A percentile compares a stretch with the other conserved stretches of the same genome.
Evolutionary conservation across 805 yeast genomes (phyloP).

Genomic region (Myxozyma neotropica): DNA sequence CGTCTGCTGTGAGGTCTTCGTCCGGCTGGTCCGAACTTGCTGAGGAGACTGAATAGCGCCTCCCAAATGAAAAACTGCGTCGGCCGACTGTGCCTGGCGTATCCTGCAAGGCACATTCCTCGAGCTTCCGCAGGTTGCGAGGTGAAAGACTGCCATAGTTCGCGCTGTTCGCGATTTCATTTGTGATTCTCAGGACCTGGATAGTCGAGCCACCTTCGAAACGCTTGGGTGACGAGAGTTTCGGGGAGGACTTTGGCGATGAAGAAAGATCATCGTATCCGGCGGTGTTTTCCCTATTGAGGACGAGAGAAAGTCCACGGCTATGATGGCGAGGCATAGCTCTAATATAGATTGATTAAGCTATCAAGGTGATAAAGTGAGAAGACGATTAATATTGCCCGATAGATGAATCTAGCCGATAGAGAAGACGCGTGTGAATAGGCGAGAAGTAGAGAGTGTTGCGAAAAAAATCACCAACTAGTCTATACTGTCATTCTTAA

Average conservation of each 20-base stretch:
- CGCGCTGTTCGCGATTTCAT: neutral
- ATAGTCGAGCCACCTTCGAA: slow-evolving; percentile 11
- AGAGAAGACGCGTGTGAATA: too few species aligned
- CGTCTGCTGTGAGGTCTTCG: neutral
- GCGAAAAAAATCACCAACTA: too few species aligned
- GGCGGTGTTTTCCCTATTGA: neutral
- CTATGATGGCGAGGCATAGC: slow-evolving; percentile 7
- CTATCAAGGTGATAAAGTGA: too few species aligned
- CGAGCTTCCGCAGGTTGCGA: neutral
- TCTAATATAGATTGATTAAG: too few species aligned
- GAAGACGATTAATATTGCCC: too few species aligned
- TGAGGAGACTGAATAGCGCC: neutral
- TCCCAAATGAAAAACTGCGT: neutral
- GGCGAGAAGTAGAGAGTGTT: too few species aligned
- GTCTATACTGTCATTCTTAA: too few species aligned
- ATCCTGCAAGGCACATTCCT: slow-evolving; percentile 1
- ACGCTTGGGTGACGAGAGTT: slow-evolving; percentile 1
- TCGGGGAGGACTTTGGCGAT: slow-evolving; percentile 10
- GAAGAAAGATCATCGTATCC: neutral
- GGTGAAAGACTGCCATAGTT: neutral
- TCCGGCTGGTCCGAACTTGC: neutral
- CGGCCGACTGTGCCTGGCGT: neutral
- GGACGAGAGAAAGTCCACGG: slow-evolving; percentile 2
- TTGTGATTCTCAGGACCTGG: neutral
- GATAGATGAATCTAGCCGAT: too few species aligned